Evolutionary conservation across 2,329 filamentous ascomycete species (phyloP).

Genomic region (Chrysoporthe puriensis): DNA sequence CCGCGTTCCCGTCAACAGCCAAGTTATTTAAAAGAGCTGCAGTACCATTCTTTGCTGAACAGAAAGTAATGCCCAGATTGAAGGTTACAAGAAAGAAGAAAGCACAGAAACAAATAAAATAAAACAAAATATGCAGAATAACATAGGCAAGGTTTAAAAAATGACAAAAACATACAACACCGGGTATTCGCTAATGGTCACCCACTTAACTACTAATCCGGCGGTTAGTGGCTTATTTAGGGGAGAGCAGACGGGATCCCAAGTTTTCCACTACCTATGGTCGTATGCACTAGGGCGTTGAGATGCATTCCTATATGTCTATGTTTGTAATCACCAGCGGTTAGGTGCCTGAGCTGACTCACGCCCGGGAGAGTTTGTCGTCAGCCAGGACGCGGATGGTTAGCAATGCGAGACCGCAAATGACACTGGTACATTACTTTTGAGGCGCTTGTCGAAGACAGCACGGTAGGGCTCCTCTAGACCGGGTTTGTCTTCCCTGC

Average conservation of each 20-base stretch:
- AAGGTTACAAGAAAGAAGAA: not conserved
- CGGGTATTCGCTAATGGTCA: slow-evolving; percentile 7
- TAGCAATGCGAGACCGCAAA: not conserved
- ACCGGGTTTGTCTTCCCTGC: too few relatives aligned
- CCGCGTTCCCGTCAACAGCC: not conserved
- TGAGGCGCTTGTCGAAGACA: not conserved
- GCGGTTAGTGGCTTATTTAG: slow-evolving; percentile 6
- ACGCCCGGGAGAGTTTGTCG: not conserved
- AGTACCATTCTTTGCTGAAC: not conserved
- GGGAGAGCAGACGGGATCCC: slow-evolving; percentile 5
- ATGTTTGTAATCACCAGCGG: too few relatives aligned
- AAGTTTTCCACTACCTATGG: slow-evolving; percentile 6
- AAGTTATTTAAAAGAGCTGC: not conserved
- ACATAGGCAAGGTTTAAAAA: too few relatives aligned
- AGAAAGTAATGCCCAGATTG: too few relatives aligned
- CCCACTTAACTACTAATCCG: slow-evolving; percentile 6
- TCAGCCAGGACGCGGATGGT: not conserved
- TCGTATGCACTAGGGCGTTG: not conserved
- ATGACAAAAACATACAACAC: not conserved
- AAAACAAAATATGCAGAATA: too few relatives aligned
- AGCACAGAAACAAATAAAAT: not conserved
- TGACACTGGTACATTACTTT: not conserved
- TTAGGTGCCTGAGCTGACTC: too few relatives aligned
- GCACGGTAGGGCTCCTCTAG: too few relatives aligned
- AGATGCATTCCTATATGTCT: too few relatives aligned